Evolutionary conservation across 2,329 filamentous ascomycete genomes (phyloP), one percentile per base, ranked within the genome.

Genomic region (Aureobasidium sp.): DNA sequence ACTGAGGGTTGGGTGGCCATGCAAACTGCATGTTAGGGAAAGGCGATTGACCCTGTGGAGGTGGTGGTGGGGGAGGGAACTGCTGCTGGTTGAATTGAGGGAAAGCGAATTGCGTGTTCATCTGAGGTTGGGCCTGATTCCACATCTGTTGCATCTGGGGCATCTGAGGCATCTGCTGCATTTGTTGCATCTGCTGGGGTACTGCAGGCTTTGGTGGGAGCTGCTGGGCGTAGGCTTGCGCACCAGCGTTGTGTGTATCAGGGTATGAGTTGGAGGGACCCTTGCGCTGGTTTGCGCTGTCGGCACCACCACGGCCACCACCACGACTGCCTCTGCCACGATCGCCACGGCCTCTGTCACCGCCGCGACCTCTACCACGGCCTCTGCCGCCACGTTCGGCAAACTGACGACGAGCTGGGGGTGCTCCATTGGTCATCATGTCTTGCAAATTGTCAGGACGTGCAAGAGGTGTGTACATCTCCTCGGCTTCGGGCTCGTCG

Each of bases 381-480:
- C 72, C 64, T 60, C 71, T 69, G 9, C 63, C 53, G 19, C 56
- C 58, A 44, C 72, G 71, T 59, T 71, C 71, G n/a, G 72, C 72
- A 49, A 73, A 70, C 27, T 71, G 72, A 33, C 73, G 70, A 64
- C 73, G 71, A 31, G 73, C 64, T 24, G 74, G 74, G 19, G 73
- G 72, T 37, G 70, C 71, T 44, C 72, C 73, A 22, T 63, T 64
- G n/a, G 73, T 72, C 67, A 79, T 77, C 65, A 78, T 71, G 49
- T 78, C 70, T 44, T 76, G 73, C 48, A 79, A 75, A 61, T 79
- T 76, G 44, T 78, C 75, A 3, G 78, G 78, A 50, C 78, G 69
- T 49, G 76, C 74, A 22, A 80, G 71, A 7, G 77, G 78, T 39
- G 72, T 77, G 68, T 80, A 80, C 72, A 78, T 77, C 45, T 76